Evolutionary conservation across 2,329 filamentous ascomycete genomes (phyloP).

Genomic region (Hypoxylon sp.): DNA sequence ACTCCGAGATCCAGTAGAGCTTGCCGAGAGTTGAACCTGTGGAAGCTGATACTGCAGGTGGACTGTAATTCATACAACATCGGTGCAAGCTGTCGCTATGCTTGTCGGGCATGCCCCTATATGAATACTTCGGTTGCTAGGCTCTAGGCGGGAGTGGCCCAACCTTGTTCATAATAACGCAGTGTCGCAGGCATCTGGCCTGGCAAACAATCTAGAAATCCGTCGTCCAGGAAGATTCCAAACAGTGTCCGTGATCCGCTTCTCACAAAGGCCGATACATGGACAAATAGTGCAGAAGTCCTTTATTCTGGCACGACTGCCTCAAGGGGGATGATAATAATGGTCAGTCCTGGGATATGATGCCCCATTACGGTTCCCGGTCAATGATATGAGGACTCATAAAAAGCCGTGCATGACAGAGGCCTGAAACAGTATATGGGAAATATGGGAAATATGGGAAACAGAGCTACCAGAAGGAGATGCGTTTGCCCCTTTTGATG

Average conservation of each 20-base stretch:
- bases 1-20: too few relatives aligned
- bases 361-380: background rate
- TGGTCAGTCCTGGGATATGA: background rate
- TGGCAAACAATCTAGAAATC: constrained; percentile 12
- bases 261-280: background rate
- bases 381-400: background rate
- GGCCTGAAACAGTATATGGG: background rate
- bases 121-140: too few relatives aligned
- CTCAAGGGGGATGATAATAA: background rate
- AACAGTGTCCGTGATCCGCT: background rate
- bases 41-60: too few relatives aligned
- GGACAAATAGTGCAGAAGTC: background rate
- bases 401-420: background rate
- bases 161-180: too few relatives aligned
- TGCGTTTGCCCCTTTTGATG: too few relatives aligned
- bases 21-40: too few relatives aligned
- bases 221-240: background rate
- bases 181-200: constrained; percentile 42
- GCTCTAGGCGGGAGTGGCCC: too few relatives aligned
- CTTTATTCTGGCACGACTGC: background rate
- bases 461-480: background rate
- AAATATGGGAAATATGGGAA: background rate
- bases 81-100: too few relatives aligned
- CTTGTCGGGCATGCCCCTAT: too few relatives aligned
- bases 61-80: too few relatives aligned